Evolutionary conservation across 257 asterid genomes (phyloP), one percentile per base, ranked within the genome.

Genomic region (Solanum megistacrolobum): DNA sequence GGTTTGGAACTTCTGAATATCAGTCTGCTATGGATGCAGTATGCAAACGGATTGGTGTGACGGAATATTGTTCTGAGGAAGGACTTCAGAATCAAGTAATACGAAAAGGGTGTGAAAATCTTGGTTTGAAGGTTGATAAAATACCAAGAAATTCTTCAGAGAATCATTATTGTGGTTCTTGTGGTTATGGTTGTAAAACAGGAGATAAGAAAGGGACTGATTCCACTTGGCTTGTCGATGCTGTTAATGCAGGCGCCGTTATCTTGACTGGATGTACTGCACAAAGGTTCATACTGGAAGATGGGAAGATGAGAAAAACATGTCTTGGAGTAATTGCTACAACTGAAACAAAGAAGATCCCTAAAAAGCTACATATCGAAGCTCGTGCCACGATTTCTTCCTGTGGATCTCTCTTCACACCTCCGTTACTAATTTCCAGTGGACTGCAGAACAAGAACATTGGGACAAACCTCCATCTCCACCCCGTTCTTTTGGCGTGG

Each of bases 181-280:
- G 99, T 86, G 75, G 98, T 68, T 94, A 93, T 39, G 98, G 99
- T 72, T 96, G 99, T 92, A 93, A 91, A 91, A 90, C 93, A 66
- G 99, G 98, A 16, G 98, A 94, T 74, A 96, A 96, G 87, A 95
- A 92, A 71, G 99, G 99, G 35, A 88, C 95, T 0, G 98, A 94
- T 34, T 78, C 96, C 46, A 96, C 99, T 9, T 96, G 98, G 97
- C 94, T 96, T 2, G 97, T 94, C 5, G 98, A 96, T 83, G 99
- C 99, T 23, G 98, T 96, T 12, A 32, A 89, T 12, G 88, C 93
- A 6, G 96, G 96, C 5, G 98, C 98, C 0, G 94, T 96, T 9
- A 93, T 96, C 89, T 68, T 96, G 86, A 83, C 98, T 2, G 97
- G 98, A 72, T 95, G 97, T 35, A 91, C 91, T 87, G 99, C 96